Conservation (phyloP, 441 rosid species). For the Theobroma grandiflorum region DNA sequence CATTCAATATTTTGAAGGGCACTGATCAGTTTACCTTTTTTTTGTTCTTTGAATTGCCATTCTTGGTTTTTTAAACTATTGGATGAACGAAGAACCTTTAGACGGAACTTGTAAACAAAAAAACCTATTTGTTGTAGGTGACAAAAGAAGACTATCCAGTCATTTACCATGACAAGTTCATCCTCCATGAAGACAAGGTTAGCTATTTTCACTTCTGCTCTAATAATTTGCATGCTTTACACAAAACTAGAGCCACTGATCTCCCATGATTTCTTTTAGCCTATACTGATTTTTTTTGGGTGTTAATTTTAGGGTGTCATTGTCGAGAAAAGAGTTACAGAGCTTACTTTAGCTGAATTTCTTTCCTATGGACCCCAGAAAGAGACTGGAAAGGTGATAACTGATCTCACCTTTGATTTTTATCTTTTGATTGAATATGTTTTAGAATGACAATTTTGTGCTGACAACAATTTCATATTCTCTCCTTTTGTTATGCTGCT, state of each 20-base stretch:
- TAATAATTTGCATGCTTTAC: background rate
- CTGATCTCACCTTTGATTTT: background rate
- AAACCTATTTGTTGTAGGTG: constrained; percentile 54
- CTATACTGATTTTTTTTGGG: background rate
- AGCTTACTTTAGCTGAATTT: constrained; percentile 49
- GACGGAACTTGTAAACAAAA: constrained; percentile 33
- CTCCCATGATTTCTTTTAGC: background rate
- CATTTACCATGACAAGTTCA: constrained; percentile 66
- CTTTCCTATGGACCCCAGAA: constrained; percentile 65
- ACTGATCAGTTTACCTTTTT: constrained; percentile 28
- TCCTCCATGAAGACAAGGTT: constrained; percentile 54
- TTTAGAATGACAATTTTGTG: background rate
- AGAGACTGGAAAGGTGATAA: constrained; percentile 36
- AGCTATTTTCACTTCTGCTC: background rate
- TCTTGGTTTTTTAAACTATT: constrained; percentile 25
- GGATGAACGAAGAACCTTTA: constrained; percentile 41
- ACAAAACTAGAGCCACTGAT: background rate
- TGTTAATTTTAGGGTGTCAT: constrained; percentile 45
- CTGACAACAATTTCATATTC: background rate
- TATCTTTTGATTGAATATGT: background rate
- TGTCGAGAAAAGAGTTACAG: constrained; percentile 58
- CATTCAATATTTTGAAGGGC: background rate
- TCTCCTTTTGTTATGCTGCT: too few species aligned
- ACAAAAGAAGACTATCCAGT: constrained; percentile 66
- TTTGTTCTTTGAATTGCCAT: constrained; percentile 14